Conservation (phyloP, 2,329 filamentous ascomycete species). For the Venturia nashicola region DNA sequence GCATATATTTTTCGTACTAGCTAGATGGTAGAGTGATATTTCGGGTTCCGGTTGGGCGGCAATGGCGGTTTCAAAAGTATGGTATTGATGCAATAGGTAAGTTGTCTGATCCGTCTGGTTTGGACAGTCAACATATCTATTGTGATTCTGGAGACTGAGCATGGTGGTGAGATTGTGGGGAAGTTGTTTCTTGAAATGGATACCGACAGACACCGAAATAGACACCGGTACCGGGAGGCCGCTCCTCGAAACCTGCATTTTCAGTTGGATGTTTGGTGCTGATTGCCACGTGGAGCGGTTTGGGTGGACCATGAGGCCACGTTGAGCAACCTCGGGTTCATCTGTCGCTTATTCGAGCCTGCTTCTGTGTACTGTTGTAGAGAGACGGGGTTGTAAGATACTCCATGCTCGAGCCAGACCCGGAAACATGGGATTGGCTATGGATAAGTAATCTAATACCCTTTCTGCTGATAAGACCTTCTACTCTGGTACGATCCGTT, state of each 20-base stretch:
- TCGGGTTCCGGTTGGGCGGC: conserved; percentile 19
- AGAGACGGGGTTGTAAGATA: no score
- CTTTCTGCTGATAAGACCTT: no score
- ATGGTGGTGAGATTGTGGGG: neutral
- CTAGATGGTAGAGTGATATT: conserved; percentile 30
- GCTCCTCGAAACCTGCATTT: neutral
- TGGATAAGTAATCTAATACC: no score
- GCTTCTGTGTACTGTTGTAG: neutral
- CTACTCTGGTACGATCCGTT: no score
- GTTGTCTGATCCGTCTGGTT: no score
- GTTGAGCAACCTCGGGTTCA: neutral
- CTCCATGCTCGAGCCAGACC: no score
- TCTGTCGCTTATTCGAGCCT: neutral
- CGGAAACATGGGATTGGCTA: no score
- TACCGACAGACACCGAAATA: neutral
- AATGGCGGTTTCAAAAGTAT: conserved; percentile 10
- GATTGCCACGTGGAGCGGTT: neutral
- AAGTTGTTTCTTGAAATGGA: neutral
- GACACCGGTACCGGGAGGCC: neutral
- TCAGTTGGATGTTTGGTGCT: neutral
- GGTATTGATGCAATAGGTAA: no score
- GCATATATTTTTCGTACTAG: conserved; percentile 27
- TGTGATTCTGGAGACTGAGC: neutral
- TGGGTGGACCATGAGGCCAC: neutral
- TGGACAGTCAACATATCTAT: neutral